Percentiles rank a stretch among this genome's conserved stretches.
Evolutionary conservation across 441 rosid species (phyloP).

Genomic region (Eruca vesicaria): DNA sequence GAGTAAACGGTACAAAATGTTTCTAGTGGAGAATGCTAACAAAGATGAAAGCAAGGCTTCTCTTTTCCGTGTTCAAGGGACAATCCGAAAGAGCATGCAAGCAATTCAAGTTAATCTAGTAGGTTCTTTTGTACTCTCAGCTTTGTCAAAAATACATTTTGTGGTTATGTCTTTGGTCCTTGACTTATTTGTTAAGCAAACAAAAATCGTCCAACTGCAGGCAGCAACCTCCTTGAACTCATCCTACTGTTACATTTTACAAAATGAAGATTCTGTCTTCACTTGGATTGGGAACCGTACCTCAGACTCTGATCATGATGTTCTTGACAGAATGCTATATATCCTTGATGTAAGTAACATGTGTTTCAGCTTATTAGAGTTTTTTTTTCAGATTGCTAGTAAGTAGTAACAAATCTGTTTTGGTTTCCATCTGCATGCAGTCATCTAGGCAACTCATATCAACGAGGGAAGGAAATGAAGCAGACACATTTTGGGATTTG

Average conservation of each 20-base stretch:
- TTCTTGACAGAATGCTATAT: conserved; percentile 80
- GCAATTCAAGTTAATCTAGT: conserved; percentile 82
- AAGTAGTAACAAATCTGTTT: neutral
- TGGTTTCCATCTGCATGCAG: conserved; percentile 39
- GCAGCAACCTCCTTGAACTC: conserved; percentile 73
- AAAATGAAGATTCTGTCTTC: conserved; percentile 54
- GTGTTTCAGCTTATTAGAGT: too few relatives aligned
- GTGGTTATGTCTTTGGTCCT: neutral
- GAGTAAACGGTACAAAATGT: conserved; percentile 56
- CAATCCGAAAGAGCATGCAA: conserved; percentile 63
- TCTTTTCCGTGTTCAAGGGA: conserved; percentile 81
- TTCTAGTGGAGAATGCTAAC: conserved; percentile 45
- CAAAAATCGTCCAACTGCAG: conserved; percentile 40
- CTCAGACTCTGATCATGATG: conserved; percentile 56
- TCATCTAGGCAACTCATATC: conserved; percentile 69
- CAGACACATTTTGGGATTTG: conserved; percentile 74
- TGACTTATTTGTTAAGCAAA: neutral
- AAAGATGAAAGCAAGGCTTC: conserved; percentile 48
- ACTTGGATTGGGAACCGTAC: conserved; percentile 85
- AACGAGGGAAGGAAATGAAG: conserved; percentile 82
- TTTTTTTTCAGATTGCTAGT: too few relatives aligned
- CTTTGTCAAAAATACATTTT: neutral
- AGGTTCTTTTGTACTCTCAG: conserved; percentile 2
- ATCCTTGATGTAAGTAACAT: conserved; percentile 56
- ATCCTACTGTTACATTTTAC: conserved; percentile 74